Evolutionary conservation across 345 rosid genomes (phyloP).

Genomic region (Syzygium aromaticum): DNA sequence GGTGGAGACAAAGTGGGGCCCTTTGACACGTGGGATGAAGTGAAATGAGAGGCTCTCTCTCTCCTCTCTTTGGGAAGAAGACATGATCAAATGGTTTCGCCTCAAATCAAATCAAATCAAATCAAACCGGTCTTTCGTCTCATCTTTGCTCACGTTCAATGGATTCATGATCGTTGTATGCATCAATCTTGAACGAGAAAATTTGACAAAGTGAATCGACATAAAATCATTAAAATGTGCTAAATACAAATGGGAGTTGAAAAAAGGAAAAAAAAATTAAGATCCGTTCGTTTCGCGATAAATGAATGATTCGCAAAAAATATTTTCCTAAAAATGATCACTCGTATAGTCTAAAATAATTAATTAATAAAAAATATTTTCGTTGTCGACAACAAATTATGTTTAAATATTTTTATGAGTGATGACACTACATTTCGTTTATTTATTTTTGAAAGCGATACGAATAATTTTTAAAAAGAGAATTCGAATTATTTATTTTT

Average conservation of each 20-base stretch:
- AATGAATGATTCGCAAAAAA: no score
- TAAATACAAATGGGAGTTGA: background rate
- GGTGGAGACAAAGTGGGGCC: background rate
- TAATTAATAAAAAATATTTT: no score
- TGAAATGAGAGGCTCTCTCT: background rate
- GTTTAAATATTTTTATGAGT: no score
- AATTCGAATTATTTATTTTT: no score
- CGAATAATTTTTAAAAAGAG: no score
- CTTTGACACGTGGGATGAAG: background rate
- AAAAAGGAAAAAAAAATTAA: no score
- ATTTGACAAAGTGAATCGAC: background rate
- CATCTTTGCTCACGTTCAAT: background rate
- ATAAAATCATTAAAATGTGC: background rate
- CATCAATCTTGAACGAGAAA: background rate
- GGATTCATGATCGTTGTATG: background rate
- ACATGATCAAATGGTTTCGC: background rate
- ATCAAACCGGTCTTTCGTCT: background rate
- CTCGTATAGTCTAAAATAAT: no score
- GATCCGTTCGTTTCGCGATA: accelerated
- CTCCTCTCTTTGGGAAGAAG: background rate
- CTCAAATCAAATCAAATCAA: background rate
- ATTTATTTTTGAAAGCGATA: no score
- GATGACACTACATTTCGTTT: no score
- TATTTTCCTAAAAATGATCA: no score
- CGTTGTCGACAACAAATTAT: no score